Conservation (phyloP, 345 rosid genomes). For the Pelargonium nanum region DNA sequence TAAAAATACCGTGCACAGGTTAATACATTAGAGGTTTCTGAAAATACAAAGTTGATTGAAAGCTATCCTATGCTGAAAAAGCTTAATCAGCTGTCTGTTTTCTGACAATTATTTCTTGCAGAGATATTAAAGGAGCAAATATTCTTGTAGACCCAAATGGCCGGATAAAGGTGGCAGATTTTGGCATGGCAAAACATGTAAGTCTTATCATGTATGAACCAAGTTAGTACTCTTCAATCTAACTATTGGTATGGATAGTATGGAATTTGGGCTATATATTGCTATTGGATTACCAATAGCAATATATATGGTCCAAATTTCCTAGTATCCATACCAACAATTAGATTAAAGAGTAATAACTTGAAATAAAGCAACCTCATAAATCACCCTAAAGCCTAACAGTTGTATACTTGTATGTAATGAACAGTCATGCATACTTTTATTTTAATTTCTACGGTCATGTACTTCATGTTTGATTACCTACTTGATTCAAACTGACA, state of each 20-base stretch:
- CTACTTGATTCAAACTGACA: too few relatives aligned
- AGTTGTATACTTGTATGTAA: neutral
- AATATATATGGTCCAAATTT: too few relatives aligned
- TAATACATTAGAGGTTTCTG: slow-evolving; percentile 10
- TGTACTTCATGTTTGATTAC: too few relatives aligned
- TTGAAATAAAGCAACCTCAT: too few relatives aligned
- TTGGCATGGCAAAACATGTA: slow-evolving; percentile 90
- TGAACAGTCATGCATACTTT: neutral
- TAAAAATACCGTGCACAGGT: slow-evolving; percentile 67
- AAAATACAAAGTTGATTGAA: neutral
- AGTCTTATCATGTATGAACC: slow-evolving; percentile 21
- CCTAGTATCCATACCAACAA: too few relatives aligned
- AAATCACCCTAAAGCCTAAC: too few relatives aligned
- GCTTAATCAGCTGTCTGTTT: neutral
- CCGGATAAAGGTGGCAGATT: slow-evolving; percentile 70
- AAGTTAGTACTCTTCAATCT: too few relatives aligned
- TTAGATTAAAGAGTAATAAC: too few relatives aligned
- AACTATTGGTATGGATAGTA: too few relatives aligned
- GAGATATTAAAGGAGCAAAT: slow-evolving; percentile 83
- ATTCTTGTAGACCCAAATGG: slow-evolving; percentile 67
- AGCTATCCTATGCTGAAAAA: neutral
- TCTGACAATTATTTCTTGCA: slow-evolving; percentile 15
- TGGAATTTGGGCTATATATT: too few relatives aligned
- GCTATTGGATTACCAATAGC: too few relatives aligned
- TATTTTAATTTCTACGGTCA: neutral